phyloP scores from a whole-genome alignment of 768 basidiomycete species.

The Lactarius sp. region DNA sequence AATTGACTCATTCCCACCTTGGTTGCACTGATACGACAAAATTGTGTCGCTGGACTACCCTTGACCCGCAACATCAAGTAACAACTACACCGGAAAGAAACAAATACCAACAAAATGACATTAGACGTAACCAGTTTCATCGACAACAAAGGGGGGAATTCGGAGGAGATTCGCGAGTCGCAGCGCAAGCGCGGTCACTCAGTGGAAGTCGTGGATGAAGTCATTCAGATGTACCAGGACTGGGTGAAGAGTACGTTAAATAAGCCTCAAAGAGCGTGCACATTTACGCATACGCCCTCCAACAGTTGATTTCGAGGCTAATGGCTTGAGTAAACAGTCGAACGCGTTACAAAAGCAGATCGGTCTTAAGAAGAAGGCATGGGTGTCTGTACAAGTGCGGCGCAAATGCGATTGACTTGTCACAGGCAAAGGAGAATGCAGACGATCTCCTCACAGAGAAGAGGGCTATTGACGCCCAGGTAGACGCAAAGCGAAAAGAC shows the following conservation, averaged over 20 bases:
- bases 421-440: constrained; percentile 85
- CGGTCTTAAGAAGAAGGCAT: constrained; percentile 85
- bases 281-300: not conserved
- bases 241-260: constrained; percentile 85
- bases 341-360: constrained; percentile 96
- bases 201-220: constrained; percentile 90
- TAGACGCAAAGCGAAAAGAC: constrained; percentile 70
- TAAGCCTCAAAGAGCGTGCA: not conserved
- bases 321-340: constrained; percentile 70
- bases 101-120: constrained; percentile 49
- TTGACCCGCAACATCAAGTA: not conserved
- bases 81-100: not conserved
- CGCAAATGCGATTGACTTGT: constrained; percentile 2
- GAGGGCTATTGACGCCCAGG: constrained; percentile 77
- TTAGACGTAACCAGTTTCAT: constrained; percentile 78
- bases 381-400: constrained; percentile 3
- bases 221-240: constrained; percentile 84
- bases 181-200: constrained; percentile 87
- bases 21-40: not conserved
- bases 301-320: constrained; percentile 86
- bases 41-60: not conserved
- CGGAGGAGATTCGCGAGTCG: constrained; percentile 84
- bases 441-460: constrained; percentile 84
- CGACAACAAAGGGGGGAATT: constrained; percentile 87
- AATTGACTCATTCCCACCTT: not conserved